phyloP scores from a whole-genome alignment of 2,329 filamentous ascomycete species.

The Sporothrix phasma region DNA sequence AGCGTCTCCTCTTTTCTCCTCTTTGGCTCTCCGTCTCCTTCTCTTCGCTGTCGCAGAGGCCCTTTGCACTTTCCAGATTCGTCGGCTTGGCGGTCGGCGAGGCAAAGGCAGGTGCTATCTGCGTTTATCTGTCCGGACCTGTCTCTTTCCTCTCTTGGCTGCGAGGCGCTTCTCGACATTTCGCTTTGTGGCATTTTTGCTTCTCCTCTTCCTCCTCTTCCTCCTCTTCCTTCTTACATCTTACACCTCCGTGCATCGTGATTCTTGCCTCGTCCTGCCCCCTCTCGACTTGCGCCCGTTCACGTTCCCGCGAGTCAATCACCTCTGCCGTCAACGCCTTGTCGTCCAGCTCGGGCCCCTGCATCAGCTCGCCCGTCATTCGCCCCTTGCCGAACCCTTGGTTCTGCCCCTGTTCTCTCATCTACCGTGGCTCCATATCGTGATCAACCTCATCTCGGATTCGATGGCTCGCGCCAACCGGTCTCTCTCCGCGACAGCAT shows the following conservation, averaged over 20 bases:
- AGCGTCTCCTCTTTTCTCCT: neutral
- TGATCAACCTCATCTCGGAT: neutral
- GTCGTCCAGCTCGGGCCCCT: neutral
- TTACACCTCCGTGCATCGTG: neutral
- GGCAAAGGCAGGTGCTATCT: neutral
- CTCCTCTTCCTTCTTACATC: neutral
- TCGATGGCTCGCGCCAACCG: neutral
- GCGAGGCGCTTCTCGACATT: neutral
- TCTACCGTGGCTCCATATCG: neutral
- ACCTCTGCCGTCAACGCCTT: neutral
- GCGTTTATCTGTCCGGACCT: neutral
- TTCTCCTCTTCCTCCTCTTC: neutral
- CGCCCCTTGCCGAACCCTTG: slow-evolving; percentile 5
- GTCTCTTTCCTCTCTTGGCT: neutral
- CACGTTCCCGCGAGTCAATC: neutral
- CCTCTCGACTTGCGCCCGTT: neutral
- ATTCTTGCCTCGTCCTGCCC: neutral
- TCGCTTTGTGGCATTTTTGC: no score
- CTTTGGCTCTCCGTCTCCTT: neutral
- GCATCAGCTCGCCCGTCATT: slow-evolving; percentile 6
- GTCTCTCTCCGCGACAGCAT: neutral
- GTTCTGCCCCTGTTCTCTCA: neutral
- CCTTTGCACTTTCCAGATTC: slow-evolving; percentile 2
- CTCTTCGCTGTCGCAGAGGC: neutral
- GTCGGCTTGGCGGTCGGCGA: neutral